Evolutionary conservation across 805 yeast genomes (phyloP).

Genomic region (Isabelozyma gotoi): DNA sequence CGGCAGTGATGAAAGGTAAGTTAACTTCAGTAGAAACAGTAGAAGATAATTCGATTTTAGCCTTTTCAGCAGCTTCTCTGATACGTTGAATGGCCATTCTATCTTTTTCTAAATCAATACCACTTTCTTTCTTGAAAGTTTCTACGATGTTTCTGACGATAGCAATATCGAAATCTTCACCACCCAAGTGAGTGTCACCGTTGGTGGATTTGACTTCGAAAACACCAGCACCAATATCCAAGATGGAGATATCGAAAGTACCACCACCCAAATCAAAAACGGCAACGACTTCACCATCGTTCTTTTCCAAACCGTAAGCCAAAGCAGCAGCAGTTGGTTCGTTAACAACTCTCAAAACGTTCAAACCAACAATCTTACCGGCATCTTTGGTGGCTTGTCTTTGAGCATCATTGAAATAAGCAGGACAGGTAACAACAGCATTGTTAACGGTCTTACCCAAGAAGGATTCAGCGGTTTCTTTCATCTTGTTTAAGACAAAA

Average conservation of each 20-base stretch:
- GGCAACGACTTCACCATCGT: slow-evolving; percentile 80
- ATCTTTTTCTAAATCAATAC: slow-evolving; percentile 63
- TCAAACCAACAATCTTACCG: slow-evolving; percentile 94
- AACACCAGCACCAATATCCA: slow-evolving; percentile 96
- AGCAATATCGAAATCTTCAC: slow-evolving; percentile 88
- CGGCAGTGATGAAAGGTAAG: slow-evolving; percentile 86
- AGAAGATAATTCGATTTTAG: slow-evolving; percentile 82
- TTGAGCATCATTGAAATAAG: slow-evolving; percentile 88
- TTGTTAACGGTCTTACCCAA: slow-evolving; percentile 83
- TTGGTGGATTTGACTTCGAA: slow-evolving; percentile 97
- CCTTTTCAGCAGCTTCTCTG: slow-evolving; percentile 87
- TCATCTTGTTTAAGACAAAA: slow-evolving; percentile 90
- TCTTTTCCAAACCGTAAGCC: slow-evolving; percentile 90
- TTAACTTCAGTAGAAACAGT: slow-evolving; percentile 70
- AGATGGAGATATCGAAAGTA: slow-evolving; percentile 94
- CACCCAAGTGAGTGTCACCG: slow-evolving; percentile 93
- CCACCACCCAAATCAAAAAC: slow-evolving; percentile 99
- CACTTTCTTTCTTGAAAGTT: slow-evolving; percentile 72
- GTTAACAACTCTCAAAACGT: slow-evolving; percentile 84
- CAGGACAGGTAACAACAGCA: slow-evolving; percentile 91
- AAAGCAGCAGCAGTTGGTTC: slow-evolving; percentile 94
- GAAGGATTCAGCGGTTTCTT: slow-evolving; percentile 95
- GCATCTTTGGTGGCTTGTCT: slow-evolving; percentile 96
- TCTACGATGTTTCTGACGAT: slow-evolving; percentile 81
- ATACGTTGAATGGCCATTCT: slow-evolving; percentile 82